Percentiles rank a stretch among this genome's conserved stretches.
phyloP scores from a whole-genome alignment of 768 basidiomycete genomes.

The Hericium erinaceus region DNA sequence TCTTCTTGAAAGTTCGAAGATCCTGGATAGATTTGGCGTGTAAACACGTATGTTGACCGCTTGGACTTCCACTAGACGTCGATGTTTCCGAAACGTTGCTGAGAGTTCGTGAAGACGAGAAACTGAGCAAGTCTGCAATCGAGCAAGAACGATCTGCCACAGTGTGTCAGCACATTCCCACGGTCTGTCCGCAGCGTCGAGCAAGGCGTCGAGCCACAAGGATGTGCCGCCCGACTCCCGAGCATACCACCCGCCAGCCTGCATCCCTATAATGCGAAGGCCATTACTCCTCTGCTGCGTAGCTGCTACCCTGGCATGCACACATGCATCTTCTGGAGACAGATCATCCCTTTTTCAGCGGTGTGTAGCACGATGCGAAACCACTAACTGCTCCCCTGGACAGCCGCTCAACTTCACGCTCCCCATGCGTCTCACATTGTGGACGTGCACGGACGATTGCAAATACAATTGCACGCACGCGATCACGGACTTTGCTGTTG shows the following conservation, averaged over 20 bases:
- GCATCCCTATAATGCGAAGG: neutral
- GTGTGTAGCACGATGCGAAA: slow-evolving; percentile 20
- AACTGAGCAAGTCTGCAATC: neutral
- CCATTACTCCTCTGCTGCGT: neutral
- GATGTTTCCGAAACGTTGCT: too few species aligned
- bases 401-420: slow-evolving; percentile 11
- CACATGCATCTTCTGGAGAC: slow-evolving; percentile 28
- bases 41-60: too few species aligned
- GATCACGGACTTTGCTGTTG: slow-evolving; percentile 51
- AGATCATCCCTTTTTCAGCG: slow-evolving; percentile 22
- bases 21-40: too few species aligned
- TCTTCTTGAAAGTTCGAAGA: too few species aligned
- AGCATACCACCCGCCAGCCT: neutral
- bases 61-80: too few species aligned
- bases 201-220: too few species aligned
- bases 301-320: neutral
- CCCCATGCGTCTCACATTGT: slow-evolving; percentile 59
- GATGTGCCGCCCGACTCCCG: too few species aligned
- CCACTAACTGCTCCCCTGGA: slow-evolving; percentile 27
- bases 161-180: slow-evolving; percentile 1
- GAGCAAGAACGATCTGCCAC: neutral
- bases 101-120: neutral
- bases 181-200: neutral
- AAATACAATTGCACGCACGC: slow-evolving; percentile 83
- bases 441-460: slow-evolving; percentile 86